These are phyloP conservation scores for Podila minutissima DNA, from an alignment of 192 early-diverging fungal species.

Conservation along the genomic window DNA sequence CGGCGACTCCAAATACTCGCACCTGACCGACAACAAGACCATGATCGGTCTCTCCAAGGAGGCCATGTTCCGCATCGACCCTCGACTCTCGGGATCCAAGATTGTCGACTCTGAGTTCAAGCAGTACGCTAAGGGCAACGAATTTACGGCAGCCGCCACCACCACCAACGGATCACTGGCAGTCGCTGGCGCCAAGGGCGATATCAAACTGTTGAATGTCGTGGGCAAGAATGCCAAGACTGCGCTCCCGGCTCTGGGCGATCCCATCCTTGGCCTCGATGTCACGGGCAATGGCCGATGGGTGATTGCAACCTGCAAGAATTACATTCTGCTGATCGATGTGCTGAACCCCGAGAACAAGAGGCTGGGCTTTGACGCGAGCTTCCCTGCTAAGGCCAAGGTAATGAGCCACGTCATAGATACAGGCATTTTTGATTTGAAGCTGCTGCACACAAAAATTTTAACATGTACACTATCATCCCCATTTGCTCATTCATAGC, in stretches of 20 bases:
- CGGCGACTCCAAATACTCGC: slow-evolving; percentile 81
- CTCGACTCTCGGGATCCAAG: slow-evolving; percentile 78
- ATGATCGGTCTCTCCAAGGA: slow-evolving; percentile 86
- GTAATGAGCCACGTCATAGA: slow-evolving; percentile 12
- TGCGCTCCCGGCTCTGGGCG: slow-evolving; percentile 84
- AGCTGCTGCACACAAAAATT: too few relatives aligned
- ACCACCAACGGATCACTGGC: slow-evolving; percentile 84
- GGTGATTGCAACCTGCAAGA: slow-evolving; percentile 89
- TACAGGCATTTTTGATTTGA: neutral
- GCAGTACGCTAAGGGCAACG: slow-evolving; percentile 73
- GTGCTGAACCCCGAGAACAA: slow-evolving; percentile 60
- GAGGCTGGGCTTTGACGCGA: slow-evolving; percentile 75
- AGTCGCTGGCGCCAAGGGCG: slow-evolving; percentile 86
- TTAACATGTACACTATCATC: neutral
- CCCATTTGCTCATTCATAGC: slow-evolving; percentile 23
- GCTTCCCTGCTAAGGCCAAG: slow-evolving; percentile 72
- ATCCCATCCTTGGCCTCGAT: slow-evolving; percentile 90
- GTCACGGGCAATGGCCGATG: slow-evolving; percentile 87
- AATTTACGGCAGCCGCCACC: slow-evolving; percentile 79
- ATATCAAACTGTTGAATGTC: slow-evolving; percentile 86
- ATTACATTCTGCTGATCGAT: slow-evolving; percentile 86
- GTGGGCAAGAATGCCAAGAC: slow-evolving; percentile 88
- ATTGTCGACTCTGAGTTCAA: slow-evolving; percentile 76
- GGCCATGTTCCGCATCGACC: slow-evolving; percentile 89
- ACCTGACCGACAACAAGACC: slow-evolving; percentile 77